Evolutionary conservation across 768 basidiomycete species (phyloP).

Genomic region (Hirschioporus abietinus): DNA sequence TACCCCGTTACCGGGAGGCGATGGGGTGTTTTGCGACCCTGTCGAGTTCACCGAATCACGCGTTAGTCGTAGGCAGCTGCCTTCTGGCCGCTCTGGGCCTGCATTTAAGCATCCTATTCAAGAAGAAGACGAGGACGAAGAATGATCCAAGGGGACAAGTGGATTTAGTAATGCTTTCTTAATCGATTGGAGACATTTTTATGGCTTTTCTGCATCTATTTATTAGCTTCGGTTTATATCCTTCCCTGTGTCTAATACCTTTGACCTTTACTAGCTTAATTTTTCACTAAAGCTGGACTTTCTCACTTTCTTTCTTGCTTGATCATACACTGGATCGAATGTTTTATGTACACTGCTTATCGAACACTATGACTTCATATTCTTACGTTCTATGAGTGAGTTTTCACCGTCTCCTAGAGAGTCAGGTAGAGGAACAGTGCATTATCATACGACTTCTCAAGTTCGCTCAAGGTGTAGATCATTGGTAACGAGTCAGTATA

Average conservation of each 20-base stretch:
- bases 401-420: no score
- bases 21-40: slow-evolving; percentile 40
- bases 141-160: slow-evolving; percentile 21
- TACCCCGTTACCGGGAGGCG: slow-evolving; percentile 51
- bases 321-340: background rate
- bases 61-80: slow-evolving; percentile 62
- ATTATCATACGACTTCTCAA: no score
- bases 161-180: background rate
- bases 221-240: background rate
- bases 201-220: background rate
- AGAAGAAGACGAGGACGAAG: slow-evolving; percentile 85
- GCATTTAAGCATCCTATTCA: slow-evolving; percentile 70
- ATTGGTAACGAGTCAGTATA: no score
- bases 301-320: background rate
- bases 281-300: background rate
- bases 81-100: slow-evolving; percentile 60
- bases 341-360: background rate
- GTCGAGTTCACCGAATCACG: slow-evolving; percentile 34
- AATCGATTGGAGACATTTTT: background rate
- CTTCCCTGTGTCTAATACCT: background rate
- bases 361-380: background rate
- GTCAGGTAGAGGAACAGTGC: no score
- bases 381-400: background rate
- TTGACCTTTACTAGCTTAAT: background rate
- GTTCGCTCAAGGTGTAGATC: no score